Conservation (phyloP, 2,329 filamentous ascomycete genomes). For the Bertia moriformis region DNA sequence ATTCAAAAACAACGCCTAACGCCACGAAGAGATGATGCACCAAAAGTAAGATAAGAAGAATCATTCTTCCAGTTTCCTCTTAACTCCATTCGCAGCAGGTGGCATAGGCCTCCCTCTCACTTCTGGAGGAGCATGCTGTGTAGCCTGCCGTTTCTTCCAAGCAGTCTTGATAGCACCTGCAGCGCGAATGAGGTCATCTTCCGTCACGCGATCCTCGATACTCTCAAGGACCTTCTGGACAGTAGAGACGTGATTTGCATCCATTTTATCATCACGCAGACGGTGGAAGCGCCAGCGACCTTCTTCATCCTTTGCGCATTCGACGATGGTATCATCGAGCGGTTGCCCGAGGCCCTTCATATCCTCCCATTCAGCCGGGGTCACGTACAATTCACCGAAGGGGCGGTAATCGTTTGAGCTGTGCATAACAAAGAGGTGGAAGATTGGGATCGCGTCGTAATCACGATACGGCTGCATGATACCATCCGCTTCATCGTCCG, state of each 20-base stretch:
- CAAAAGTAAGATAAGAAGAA: neutral
- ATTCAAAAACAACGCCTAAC: neutral
- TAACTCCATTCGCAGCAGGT: neutral
- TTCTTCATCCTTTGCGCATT: conserved; percentile 42
- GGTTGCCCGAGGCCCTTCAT: conserved; percentile 38
- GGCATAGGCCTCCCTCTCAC: neutral
- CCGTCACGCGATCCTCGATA: conserved; percentile 46
- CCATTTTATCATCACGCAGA: conserved; percentile 52
- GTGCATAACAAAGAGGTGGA: conserved; percentile 33
- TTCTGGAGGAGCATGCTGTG: conserved; percentile 7
- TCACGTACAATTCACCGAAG: conserved; percentile 37
- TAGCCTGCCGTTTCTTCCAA: conserved; percentile 34
- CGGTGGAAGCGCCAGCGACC: conserved; percentile 47
- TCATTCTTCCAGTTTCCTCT: neutral
- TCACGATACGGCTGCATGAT: conserved; percentile 25
- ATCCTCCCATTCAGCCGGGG: conserved; percentile 41
- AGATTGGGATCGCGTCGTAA: conserved; percentile 41
- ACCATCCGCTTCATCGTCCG: conserved; percentile 27
- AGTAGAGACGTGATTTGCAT: conserved; percentile 50
- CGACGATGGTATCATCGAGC: conserved; percentile 49
- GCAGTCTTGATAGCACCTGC: conserved; percentile 35
- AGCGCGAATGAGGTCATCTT: conserved; percentile 40
- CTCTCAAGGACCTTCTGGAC: conserved; percentile 50
- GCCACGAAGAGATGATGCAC: neutral
- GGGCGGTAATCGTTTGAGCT: conserved; percentile 23